These are phyloP conservation scores for Lindgomyces ingoldianus DNA, from an alignment of 495 filamentous ascomycete species.

Conservation along the genomic window DNA sequence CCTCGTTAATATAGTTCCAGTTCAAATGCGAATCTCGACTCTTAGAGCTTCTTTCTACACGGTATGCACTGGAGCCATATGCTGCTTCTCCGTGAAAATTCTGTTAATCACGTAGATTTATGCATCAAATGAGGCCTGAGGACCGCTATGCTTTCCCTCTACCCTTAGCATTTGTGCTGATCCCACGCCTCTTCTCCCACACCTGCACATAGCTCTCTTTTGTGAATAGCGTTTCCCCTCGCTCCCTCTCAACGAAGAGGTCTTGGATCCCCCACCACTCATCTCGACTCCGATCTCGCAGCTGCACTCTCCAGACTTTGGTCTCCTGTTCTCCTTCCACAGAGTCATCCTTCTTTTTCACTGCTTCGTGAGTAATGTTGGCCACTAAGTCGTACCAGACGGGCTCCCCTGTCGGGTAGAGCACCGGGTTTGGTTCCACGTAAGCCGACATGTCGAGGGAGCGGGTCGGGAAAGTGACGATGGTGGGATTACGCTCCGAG, in stretches of 20 bases:
- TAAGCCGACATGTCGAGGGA: conserved; percentile 86
- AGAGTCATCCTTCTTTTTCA: conserved; percentile 69
- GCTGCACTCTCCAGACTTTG: conserved; percentile 74
- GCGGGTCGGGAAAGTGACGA: conserved; percentile 87
- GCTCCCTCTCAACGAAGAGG: conserved; percentile 82
- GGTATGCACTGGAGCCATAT: no score
- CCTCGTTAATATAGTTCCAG: no score
- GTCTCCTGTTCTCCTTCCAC: conserved; percentile 79
- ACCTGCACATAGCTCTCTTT: conserved; percentile 94
- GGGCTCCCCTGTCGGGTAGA: conserved; percentile 71
- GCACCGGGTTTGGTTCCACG: conserved; percentile 69
- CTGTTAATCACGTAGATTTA: no score
- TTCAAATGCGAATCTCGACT: no score
- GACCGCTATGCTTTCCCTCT: conserved; percentile 17
- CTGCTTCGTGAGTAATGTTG: conserved; percentile 91
- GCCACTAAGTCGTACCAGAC: conserved; percentile 96
- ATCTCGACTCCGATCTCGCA: conserved; percentile 59
- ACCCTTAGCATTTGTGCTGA: conserved; percentile 6
- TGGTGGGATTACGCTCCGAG: conserved; percentile 91
- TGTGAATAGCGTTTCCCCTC: conserved; percentile 83
- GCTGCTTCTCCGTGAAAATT: no score
- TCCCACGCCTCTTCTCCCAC: conserved; percentile 78
- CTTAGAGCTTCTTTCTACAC: no score
- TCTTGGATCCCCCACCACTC: conserved; percentile 96
- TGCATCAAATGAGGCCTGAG: no score